Percentiles rank a stretch among this genome's conserved stretches.
phyloP scores from a whole-genome alignment of 352 stramenopile species.

The Phytophthora rubi region DNA sequence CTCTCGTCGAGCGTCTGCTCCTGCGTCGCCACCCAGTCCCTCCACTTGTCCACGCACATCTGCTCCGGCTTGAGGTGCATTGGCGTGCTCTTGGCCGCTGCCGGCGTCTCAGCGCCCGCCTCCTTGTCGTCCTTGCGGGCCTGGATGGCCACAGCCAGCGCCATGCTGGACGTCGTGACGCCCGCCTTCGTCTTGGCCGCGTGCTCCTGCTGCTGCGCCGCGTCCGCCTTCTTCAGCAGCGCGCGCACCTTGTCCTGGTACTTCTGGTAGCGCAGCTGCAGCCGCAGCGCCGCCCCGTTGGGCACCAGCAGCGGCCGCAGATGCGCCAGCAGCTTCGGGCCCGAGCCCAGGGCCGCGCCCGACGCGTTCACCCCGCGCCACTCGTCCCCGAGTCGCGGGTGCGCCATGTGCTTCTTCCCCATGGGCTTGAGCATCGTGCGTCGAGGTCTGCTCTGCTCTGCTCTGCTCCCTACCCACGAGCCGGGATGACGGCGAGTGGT shows the following conservation, averaged over 20 bases:
- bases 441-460: not conserved
- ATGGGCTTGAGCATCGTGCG: slow-evolving; percentile 51
- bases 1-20: not conserved
- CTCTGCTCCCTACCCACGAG: too few relatives aligned
- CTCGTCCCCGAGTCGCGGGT: slow-evolving; percentile 33
- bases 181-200: slow-evolving; percentile 35
- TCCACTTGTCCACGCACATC: slow-evolving; percentile 13
- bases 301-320: slow-evolving; percentile 47
- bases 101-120: slow-evolving; percentile 6
- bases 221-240: slow-evolving; percentile 63
- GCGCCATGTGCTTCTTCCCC: slow-evolving; percentile 46
- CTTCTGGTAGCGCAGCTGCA: slow-evolving; percentile 78
- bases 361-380: slow-evolving; percentile 21
- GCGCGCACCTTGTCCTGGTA: slow-evolving; percentile 73
- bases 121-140: slow-evolving; percentile 35
- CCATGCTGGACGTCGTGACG: slow-evolving; percentile 60
- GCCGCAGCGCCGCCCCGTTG: slow-evolving; percentile 56
- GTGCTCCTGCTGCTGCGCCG: slow-evolving; percentile 40
- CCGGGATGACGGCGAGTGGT: too few relatives aligned
- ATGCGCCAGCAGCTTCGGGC: slow-evolving; percentile 32
- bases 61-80: slow-evolving; percentile 18
- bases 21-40: slow-evolving; percentile 16
- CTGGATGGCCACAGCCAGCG: slow-evolving; percentile 60
- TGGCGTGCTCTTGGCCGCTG: not conserved
- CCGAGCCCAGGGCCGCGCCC: slow-evolving; percentile 10